Base-by-base conservation (phyloP, 805 yeast genomes). In the Candida pseudofarinosa region DNA sequence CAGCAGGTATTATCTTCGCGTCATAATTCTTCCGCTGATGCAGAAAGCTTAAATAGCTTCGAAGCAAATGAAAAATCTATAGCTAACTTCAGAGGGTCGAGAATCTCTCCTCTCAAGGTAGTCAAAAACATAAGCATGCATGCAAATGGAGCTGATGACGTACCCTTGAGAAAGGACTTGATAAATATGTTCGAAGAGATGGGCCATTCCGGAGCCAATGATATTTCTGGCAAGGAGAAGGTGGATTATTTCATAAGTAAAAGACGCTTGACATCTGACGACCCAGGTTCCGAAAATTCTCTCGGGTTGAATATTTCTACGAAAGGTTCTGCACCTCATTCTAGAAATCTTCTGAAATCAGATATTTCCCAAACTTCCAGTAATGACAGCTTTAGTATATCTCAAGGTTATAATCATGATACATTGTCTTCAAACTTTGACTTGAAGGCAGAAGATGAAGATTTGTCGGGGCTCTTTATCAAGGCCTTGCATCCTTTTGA, bases 401-500 rank as follows among this genome's bases (percentile, higher is more conserved):
- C 10, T 23, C 28, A 23, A 10, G 10, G 28, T 23, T 23, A 23
- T 10, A 23, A 10, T 23, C 28, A 23, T 7, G n/a, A n/a, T 12
- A 30, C 34, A 7, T n/a, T 15, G 34, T 15, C 14, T 14, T 32
- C 43, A 4, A 15, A 15, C 12, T 40, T 47, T 13, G 47, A 17
- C 19, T 12, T 12, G 14, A 13, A 34, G 8, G 19, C 10, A 19
- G 71, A 69, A 10, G 73, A 70, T n/a, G 67, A 63, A 19, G 77
- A 76, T 46, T 65, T 75, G 43, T 73, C 81, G 0, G 69, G 77
- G 12, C 56, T 81, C 17, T 82, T 81, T 49, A 71, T 81, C 2
- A 60, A 71, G 7, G 84, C 86, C 0, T 58, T 77, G 3, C 85
- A 81, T 49, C 63, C 82, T 0, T 82, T 81, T 54, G 80, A 80